Conservation (phyloP, 352 stramenopile genomes). For the Phytopythium boreale region DNA sequence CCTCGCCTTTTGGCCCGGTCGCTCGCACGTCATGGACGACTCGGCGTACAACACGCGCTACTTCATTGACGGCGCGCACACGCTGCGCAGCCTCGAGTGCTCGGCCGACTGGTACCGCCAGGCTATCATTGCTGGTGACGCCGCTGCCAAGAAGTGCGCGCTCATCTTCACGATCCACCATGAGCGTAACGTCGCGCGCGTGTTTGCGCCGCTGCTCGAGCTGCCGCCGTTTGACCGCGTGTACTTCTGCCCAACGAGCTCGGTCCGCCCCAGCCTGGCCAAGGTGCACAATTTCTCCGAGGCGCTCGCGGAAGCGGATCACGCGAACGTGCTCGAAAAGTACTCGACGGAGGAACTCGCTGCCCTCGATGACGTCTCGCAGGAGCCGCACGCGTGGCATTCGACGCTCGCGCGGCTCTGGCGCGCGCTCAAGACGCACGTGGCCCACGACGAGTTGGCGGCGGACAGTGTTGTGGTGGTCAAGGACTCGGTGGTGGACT, state of each 20-base stretch:
- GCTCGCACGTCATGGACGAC: constrained; percentile 64
- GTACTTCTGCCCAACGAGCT: constrained; percentile 72
- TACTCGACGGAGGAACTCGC: constrained; percentile 47
- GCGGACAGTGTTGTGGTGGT: constrained; percentile 30
- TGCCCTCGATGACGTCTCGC: constrained; percentile 36
- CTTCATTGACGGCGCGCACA: constrained; percentile 90
- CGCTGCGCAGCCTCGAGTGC: constrained; percentile 68
- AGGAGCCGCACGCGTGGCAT: constrained; percentile 50
- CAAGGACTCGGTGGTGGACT: constrained; percentile 57
- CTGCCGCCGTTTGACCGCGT: constrained; percentile 61
- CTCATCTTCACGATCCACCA: constrained; percentile 85
- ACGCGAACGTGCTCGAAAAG: constrained; percentile 29
- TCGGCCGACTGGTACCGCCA: constrained; percentile 74
- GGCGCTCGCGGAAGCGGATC: constrained; percentile 35
- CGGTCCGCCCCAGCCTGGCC: constrained; percentile 56
- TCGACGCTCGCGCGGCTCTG: constrained; percentile 54
- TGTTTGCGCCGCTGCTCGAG: constrained; percentile 58
- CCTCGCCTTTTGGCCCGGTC: constrained; percentile 75
- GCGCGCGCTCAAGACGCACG: constrained; percentile 39
- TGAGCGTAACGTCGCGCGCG: constrained; percentile 70
- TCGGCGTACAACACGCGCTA: constrained; percentile 38
- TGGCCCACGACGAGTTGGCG: constrained; percentile 24
- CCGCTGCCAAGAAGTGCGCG: constrained; percentile 26
- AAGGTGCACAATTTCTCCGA: constrained; percentile 72
- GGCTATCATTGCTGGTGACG: constrained; percentile 7